phyloP scores from a whole-genome alignment of 129 eudicot species.

The Flaveria robusta region DNA sequence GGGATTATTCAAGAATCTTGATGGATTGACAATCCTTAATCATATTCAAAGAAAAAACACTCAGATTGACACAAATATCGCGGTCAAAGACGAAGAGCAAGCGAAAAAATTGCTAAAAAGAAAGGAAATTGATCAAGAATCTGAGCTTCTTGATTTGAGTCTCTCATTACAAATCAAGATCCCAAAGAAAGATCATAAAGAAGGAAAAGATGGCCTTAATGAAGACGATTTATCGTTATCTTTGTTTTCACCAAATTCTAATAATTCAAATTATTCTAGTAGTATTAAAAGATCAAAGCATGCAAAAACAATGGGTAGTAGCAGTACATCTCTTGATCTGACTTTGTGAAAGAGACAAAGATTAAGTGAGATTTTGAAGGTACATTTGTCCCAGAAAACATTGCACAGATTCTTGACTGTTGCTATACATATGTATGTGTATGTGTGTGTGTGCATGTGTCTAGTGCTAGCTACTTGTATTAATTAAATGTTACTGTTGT shows the following conservation, averaged over 20 bases:
- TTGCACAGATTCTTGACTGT: constrained; percentile 40
- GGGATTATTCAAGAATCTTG: constrained; percentile 39
- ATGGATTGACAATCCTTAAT: constrained; percentile 38
- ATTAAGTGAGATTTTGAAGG: constrained; percentile 68
- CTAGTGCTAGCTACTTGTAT: constrained; percentile 3
- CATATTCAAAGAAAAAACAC: constrained; percentile 24
- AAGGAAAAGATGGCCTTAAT: constrained; percentile 21
- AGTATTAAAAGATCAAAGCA: constrained; percentile 39
- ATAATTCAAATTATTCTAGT: constrained; percentile 27
- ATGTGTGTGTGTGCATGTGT: constrained; percentile 13
- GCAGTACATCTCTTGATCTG: constrained; percentile 65
- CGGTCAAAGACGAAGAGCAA: constrained; percentile 29
- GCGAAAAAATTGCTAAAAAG: constrained; percentile 48
- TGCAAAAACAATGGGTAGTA: constrained; percentile 44
- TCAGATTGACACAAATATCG: constrained; percentile 6
- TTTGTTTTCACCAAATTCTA: constrained; percentile 50
- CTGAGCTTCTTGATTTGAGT: constrained; percentile 54
- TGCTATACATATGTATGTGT: constrained; percentile 4
- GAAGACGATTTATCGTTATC: constrained; percentile 55
- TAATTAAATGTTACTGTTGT: constrained; percentile 26
- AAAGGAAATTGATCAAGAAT: constrained; percentile 51
- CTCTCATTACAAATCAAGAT: constrained; percentile 50
- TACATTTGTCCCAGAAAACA: constrained; percentile 46
- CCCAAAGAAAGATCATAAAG: constrained; percentile 21
- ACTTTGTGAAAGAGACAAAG: constrained; percentile 77